Evolutionary conservation across 78 protist species (phyloP).

Genomic region (Ministeria vibrans): DNA sequence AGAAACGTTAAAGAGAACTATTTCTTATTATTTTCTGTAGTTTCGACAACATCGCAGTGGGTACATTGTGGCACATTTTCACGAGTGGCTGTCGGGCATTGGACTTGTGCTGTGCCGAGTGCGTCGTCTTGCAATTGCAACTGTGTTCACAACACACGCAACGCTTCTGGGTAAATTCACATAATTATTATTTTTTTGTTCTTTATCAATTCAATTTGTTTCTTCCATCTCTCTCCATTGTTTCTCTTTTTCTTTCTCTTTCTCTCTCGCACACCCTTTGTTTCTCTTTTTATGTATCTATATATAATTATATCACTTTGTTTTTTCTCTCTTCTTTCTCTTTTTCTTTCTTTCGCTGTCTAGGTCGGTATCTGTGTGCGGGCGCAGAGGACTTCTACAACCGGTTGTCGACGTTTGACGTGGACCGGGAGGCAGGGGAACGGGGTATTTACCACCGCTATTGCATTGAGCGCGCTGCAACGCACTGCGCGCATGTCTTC

Average conservation of each 20-base stretch:
- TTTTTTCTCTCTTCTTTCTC: neutral
- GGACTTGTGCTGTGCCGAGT: constrained; percentile 46
- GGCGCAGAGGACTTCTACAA: constrained; percentile 71
- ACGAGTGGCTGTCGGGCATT: constrained; percentile 77
- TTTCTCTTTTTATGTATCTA: too few species aligned
- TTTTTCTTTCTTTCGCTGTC: neutral
- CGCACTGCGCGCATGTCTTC: constrained; percentile 65
- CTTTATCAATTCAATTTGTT: too few species aligned
- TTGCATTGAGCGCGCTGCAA: constrained; percentile 57
- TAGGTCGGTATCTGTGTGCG: constrained; percentile 61
- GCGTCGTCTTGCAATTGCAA: constrained; percentile 47
- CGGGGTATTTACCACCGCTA: constrained; percentile 68
- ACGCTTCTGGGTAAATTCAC: constrained; percentile 49
- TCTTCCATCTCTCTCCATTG: neutral
- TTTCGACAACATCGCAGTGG: neutral
- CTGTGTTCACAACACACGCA: constrained; percentile 83
- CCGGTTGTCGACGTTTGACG: constrained; percentile 37
- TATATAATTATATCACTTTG: too few species aligned
- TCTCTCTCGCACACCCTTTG: neutral
- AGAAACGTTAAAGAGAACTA: neutral
- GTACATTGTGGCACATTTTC: constrained; percentile 69
- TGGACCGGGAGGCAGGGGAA: constrained; percentile 59
- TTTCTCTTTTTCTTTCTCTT: neutral
- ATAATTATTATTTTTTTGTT: too few species aligned
- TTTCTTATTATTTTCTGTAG: neutral